Evolutionary conservation across 495 filamentous ascomycete species (phyloP).

Genomic region (Penicillium coprophilum): DNA sequence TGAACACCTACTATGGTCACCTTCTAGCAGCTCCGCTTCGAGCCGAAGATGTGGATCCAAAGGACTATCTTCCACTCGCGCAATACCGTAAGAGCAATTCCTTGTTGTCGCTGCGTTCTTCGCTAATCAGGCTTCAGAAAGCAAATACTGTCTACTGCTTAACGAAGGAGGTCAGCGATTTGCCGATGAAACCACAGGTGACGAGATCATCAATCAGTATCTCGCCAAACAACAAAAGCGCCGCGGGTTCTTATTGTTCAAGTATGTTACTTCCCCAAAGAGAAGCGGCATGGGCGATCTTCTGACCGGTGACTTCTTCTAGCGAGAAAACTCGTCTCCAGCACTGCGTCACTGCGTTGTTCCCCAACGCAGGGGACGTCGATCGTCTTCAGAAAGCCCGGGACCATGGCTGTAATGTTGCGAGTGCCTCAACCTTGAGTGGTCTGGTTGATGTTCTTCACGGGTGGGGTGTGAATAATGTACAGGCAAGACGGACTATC

Average conservation of each 20-base stretch:
- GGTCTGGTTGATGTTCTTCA: slow-evolving; percentile 16
- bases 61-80: slow-evolving; percentile 27
- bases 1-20: slow-evolving; percentile 31
- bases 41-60: slow-evolving; percentile 20
- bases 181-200: slow-evolving; percentile 25
- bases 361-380: slow-evolving; percentile 29
- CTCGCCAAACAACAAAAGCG: slow-evolving; percentile 32
- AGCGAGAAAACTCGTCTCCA: slow-evolving; percentile 25
- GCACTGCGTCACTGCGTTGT: slow-evolving; percentile 25
- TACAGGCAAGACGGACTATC: slow-evolving; percentile 17
- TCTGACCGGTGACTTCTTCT: neutral
- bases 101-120: neutral
- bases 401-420: slow-evolving; percentile 28
- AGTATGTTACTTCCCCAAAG: slow-evolving; percentile 13
- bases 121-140: slow-evolving; percentile 18
- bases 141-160: slow-evolving; percentile 27
- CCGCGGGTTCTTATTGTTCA: slow-evolving; percentile 28
- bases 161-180: slow-evolving; percentile 24
- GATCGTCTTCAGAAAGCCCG: slow-evolving; percentile 30
- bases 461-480: slow-evolving; percentile 20
- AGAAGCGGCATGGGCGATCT: neutral
- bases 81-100: slow-evolving; percentile 23
- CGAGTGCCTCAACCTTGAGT: slow-evolving; percentile 17
- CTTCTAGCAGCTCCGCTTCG: slow-evolving; percentile 24
- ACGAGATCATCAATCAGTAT: slow-evolving; percentile 33